These are phyloP conservation scores for Pisolithus microcarpus DNA, from an alignment of 768 basidiomycete species.

Conservation along the genomic window DNA sequence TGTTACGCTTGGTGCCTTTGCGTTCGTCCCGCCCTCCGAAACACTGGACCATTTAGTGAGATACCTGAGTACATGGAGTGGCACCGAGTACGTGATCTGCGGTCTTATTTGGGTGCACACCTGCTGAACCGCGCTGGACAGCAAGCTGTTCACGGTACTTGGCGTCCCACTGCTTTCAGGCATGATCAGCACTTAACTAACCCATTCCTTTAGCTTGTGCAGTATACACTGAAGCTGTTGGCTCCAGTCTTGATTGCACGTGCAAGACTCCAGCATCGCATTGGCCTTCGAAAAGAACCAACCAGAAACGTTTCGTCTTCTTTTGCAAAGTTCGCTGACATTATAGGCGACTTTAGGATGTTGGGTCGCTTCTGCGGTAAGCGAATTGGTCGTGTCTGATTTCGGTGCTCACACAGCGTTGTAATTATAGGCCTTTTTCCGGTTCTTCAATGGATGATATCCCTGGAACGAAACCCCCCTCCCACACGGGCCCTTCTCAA, in stretches of 20 bases:
- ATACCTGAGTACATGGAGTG: constrained; percentile 78
- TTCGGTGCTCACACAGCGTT: background rate
- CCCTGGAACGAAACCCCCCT: constrained; percentile 63
- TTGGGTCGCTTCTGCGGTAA: constrained; percentile 78
- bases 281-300: constrained; percentile 49
- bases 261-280: constrained; percentile 60
- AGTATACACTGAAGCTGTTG: constrained; percentile 67
- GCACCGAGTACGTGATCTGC: constrained; percentile 64
- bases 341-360: constrained; percentile 62
- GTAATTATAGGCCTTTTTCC: constrained; percentile 56
- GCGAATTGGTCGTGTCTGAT: constrained; percentile 12
- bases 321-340: constrained; percentile 45
- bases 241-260: constrained; percentile 60
- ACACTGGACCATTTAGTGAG: constrained; percentile 66
- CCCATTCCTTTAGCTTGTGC: constrained; percentile 46
- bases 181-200: constrained; percentile 1
- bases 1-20: constrained; percentile 56
- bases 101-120: constrained; percentile 10
- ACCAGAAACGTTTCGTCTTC: constrained; percentile 48
- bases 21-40: constrained; percentile 49
- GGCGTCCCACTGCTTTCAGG: background rate
- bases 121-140: constrained; percentile 22
- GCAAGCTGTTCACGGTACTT: constrained; percentile 69
- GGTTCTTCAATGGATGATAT: constrained; percentile 73
- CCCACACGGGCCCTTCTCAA: constrained; percentile 64